Evolutionary conservation across 2,329 filamentous ascomycete genomes (phyloP).

Genomic region (Phaeosphaeria sp.): DNA sequence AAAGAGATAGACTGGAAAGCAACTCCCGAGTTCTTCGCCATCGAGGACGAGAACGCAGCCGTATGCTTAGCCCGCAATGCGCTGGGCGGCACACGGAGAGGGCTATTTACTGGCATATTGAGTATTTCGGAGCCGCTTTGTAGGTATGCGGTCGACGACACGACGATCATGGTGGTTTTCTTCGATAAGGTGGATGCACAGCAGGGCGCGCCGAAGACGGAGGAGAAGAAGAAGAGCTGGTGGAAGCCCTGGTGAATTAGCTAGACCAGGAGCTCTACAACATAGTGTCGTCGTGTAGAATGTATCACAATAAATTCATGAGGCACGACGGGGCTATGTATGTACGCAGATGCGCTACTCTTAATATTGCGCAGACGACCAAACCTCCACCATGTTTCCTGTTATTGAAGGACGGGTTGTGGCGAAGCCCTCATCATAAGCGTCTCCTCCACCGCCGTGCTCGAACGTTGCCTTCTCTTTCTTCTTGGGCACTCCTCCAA

Average conservation of each 20-base stretch:
- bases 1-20: slow-evolving; percentile 51
- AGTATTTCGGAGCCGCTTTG: slow-evolving; percentile 41
- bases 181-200: slow-evolving; percentile 50
- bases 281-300: too few relatives aligned
- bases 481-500: too few relatives aligned
- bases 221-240: slow-evolving; percentile 10
- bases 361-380: too few relatives aligned
- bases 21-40: slow-evolving; percentile 53
- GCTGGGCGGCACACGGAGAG: slow-evolving; percentile 56
- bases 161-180: slow-evolving; percentile 61
- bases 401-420: too few relatives aligned
- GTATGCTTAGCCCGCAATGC: slow-evolving; percentile 61
- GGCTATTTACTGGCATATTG: slow-evolving; percentile 50
- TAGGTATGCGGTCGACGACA: slow-evolving; percentile 57
- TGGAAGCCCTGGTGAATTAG: slow-evolving; percentile 10
- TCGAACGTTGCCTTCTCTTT: too few relatives aligned
- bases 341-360: too few relatives aligned
- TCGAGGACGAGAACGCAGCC: slow-evolving; percentile 61
- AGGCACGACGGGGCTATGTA: too few relatives aligned
- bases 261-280: too few relatives aligned
- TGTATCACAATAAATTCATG: too few relatives aligned
- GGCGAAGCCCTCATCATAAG: too few relatives aligned
- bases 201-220: not conserved
- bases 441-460: too few relatives aligned
- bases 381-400: too few relatives aligned